Percentiles rank a stretch among this genome's conserved stretches.
These are phyloP conservation scores for Candida stauntonica DNA, from an alignment of 805 yeast species.

Conservation along the genomic window DNA sequence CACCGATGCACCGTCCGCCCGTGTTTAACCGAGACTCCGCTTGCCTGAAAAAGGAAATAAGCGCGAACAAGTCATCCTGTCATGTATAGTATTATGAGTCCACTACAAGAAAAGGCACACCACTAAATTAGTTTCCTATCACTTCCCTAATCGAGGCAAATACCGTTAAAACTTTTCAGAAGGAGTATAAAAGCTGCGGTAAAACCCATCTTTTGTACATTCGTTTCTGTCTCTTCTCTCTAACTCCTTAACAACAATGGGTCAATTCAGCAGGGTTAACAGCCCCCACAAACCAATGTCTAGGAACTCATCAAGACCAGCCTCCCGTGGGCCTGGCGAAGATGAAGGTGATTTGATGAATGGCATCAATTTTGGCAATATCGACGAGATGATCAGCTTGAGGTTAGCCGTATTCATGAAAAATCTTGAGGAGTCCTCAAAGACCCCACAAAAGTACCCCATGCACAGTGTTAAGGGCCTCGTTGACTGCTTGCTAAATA, in stretches of 20 bases:
- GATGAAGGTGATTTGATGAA: conserved; percentile 21
- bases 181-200: no score
- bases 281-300: conserved; percentile 10
- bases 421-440: conserved; percentile 8
- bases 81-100: no score
- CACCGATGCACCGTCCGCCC: neutral
- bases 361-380: conserved; percentile 24
- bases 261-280: conserved; percentile 9
- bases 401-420: conserved; percentile 20
- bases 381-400: conserved; percentile 24
- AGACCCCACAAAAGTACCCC: conserved; percentile 18
- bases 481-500: conserved; percentile 18
- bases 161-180: no score
- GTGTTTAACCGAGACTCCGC: no score
- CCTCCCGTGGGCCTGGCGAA: conserved; percentile 12
- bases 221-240: no score
- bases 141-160: neutral
- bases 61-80: no score
- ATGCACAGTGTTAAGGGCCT: conserved; percentile 23
- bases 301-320: conserved; percentile 10
- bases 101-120: neutral
- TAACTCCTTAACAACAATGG: conserved; percentile 3
- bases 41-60: neutral
- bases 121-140: neutral
- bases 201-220: no score